Base-by-base conservation (phyloP, 2,329 filamentous ascomycete genomes). In the Colletotrichum coccodes region DNA sequence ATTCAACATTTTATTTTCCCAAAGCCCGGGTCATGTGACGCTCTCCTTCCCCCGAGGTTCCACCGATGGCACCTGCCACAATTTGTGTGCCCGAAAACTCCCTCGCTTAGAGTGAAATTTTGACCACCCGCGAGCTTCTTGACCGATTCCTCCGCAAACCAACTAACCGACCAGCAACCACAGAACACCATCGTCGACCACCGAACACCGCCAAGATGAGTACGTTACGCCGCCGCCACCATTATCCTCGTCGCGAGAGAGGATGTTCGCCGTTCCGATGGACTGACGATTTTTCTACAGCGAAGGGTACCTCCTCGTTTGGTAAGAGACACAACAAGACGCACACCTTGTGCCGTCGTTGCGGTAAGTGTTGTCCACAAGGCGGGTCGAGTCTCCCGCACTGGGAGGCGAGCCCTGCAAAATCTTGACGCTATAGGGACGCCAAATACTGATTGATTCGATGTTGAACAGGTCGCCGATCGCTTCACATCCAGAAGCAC, bases 401-500 rank as follows among this genome's bases (percentile, higher is more conserved):
- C 23, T 3, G 44, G 38, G 57, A 46, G 32, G 26, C 53, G 53
- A 64, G 11, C 8, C 47, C 21, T 30, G 56, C 56, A 68, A 70
- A 67, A 56, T 59, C 63, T 38, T 30, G 30, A 42, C 36, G 2
- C 12, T 38, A 11, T 14, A 44, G 26, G 30, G 52, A 71, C 30
- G 26, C 36, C 21, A 56, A 38, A 47, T 6, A 28, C 65, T 68
- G 49, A 61, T 62, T 32, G 12, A 53, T 34, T 42, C 8, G 2
- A 67, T 67, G 72, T 71, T 44, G 68, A 74, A 64, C 79, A 97
- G 94, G 95, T 87, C 92, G 93, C 84, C 95, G 96, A 83, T 97
- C 96, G 80, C 92, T 98, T 86, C 96, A 99, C 92, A 91, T 98
- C 88, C 96, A 99, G 90, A 99, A 99, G 93, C 92, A 97, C 87